These are phyloP conservation scores for Acephala macrosclerotiorum DNA, from an alignment of 2,329 filamentous ascomycete species.

Conservation along the genomic window DNA sequence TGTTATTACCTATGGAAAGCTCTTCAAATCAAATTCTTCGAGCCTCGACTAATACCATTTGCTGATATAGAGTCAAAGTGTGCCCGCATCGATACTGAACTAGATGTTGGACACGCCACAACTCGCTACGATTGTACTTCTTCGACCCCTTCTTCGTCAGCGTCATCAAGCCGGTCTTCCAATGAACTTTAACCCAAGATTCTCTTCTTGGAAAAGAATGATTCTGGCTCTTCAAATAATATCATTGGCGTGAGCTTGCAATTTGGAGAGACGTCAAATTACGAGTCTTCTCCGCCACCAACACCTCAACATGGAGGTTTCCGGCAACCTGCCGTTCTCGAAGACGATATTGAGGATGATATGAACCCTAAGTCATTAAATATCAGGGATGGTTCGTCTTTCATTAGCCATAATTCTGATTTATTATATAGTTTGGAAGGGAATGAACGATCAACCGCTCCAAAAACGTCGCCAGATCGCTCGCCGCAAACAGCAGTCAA, in stretches of 20 bases:
- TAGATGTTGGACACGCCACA: neutral
- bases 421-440: neutral
- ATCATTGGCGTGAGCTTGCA: neutral
- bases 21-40: neutral
- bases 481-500: neutral
- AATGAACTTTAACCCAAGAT: neutral
- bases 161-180: neutral
- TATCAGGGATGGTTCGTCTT: neutral
- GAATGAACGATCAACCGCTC: neutral
- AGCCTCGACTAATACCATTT: neutral
- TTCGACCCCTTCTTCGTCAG: neutral
- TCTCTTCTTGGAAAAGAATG: neutral
- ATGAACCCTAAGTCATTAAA: neutral
- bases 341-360: neutral
- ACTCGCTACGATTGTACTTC: neutral
- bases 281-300: neutral
- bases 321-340: neutral
- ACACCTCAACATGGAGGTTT: neutral
- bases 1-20: neutral
- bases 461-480: neutral
- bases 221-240: neutral
- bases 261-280: neutral
- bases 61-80: neutral
- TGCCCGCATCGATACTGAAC: neutral
- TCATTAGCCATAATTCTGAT: neutral